Evolutionary conservation across 1,284 basidiomycete species (phyloP), one percentile per base, ranked within the genome.

Genomic region (Ceratobasidium sp.): DNA sequence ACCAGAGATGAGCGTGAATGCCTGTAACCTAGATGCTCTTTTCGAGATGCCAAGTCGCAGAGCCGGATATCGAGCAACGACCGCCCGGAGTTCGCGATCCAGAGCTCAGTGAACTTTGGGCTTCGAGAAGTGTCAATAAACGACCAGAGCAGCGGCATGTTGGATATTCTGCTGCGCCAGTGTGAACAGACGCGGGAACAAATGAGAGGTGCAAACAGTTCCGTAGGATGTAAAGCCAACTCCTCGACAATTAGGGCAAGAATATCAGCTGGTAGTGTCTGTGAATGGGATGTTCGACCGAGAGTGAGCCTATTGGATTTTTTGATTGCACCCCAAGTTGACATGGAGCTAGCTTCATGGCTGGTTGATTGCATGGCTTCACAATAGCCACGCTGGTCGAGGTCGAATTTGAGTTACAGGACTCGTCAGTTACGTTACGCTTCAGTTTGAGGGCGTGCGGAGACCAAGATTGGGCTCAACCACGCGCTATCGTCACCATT

Each of bases 61-160:
- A 64, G 33, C 2, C 62, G 47, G 22, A 64, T 31, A 31, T 64
- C 62, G 3, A 64, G 27, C 59, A 24, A 3, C 1, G 29, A 7
- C n/a, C 17, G 9, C 24, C 29, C 47, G 5, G 59, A 62, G 41
- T 24, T 36, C 22, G 59, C 19, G 5, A 62, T 11, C 59, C 59
- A 62, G 9, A 62, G 41, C 14, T 33, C n/a, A 45, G 33, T 62
- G n/a, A 62, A 44, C 17, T 5, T 24, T 27, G n/a, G 11, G 22
- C 59, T 44, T 45, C 59, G 59, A 4, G 59, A 62, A 9, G 41
- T 45, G 59, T 62, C 59, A 7, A 62, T 31, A 31, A 45, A 45
- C 7, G 59, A 62, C 59, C 59, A 62, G 2, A 62, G 36, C 6
- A 24, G 9, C 33, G 59, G 59, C 19, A 36, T n/a, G 14, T 45